Percentiles rank a stretch among this genome's conserved stretches.
Evolutionary conservation across 116 monocot species (phyloP).

Genomic region (Dioscorea cayenensis): DNA sequence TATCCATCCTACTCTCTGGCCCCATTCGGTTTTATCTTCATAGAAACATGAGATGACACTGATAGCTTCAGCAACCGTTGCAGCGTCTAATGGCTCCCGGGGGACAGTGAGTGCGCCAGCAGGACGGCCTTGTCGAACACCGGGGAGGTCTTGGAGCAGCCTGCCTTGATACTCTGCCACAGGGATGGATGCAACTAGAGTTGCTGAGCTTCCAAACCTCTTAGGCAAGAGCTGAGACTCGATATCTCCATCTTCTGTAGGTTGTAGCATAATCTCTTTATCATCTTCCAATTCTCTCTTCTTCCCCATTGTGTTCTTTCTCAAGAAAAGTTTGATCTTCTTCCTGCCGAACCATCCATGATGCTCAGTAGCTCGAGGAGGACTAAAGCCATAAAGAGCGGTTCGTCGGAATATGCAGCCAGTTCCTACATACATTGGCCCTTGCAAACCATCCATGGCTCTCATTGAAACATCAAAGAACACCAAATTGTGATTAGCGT

Average conservation of each 20-base stretch:
- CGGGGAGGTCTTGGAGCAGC: constrained; percentile 68
- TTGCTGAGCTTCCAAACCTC: constrained; percentile 64
- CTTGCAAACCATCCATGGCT: constrained; percentile 93
- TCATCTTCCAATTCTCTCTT: constrained; percentile 34
- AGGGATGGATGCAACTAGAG: constrained; percentile 65
- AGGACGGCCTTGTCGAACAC: constrained; percentile 46
- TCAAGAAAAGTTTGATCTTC: constrained; percentile 65
- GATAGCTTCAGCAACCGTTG: constrained; percentile 86
- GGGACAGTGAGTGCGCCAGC: constrained; percentile 67
- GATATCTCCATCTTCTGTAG: constrained; percentile 13
- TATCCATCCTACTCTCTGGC: constrained; percentile 82
- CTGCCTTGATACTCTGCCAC: constrained; percentile 89
- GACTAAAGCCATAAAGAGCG: constrained; percentile 83
- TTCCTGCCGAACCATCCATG: constrained; percentile 71
- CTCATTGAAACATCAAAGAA: constrained; percentile 97
- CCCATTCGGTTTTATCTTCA: constrained; percentile 95
- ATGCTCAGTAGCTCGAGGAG: constrained; percentile 82
- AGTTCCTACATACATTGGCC: constrained; percentile 97
- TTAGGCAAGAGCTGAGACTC: constrained; percentile 43
- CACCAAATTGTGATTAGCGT: constrained; percentile 95
- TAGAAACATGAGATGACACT: constrained; percentile 88
- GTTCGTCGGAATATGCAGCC: constrained; percentile 90
- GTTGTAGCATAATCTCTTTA: constrained; percentile 22
- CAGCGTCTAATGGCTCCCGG: constrained; percentile 79
- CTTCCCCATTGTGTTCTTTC: constrained; percentile 69